phyloP scores from a whole-genome alignment of 768 basidiomycete genomes.

The Tulasnella sp. region DNA sequence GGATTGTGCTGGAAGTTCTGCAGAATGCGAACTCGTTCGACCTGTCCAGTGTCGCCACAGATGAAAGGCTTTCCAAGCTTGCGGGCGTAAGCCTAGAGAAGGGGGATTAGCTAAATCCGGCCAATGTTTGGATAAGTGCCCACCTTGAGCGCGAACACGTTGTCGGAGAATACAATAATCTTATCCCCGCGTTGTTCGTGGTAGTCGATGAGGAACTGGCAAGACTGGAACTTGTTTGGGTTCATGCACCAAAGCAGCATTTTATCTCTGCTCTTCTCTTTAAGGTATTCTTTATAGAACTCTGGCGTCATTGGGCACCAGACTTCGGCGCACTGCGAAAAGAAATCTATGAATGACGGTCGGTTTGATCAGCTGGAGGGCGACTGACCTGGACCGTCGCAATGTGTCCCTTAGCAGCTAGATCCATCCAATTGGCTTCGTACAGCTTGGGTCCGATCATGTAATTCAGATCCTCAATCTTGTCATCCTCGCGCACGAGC shows the following conservation, averaged over 20 bases:
- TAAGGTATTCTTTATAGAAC: constrained; percentile 96
- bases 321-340: constrained; percentile 91
- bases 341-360: neutral
- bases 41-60: constrained; percentile 92
- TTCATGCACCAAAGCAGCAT: constrained; percentile 99
- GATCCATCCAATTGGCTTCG: constrained; percentile 99
- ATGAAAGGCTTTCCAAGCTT: constrained; percentile 93
- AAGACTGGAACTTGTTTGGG: constrained; percentile 98
- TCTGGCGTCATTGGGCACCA: constrained; percentile 99
- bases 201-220: constrained; percentile 97
- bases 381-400: constrained; percentile 92
- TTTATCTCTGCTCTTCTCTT: constrained; percentile 88
- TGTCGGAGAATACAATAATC: constrained; percentile 99
- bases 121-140: constrained; percentile 36
- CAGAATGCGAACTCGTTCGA: constrained; percentile 93
- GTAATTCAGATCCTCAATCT: constrained; percentile 97
- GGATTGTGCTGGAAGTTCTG: constrained; percentile 96
- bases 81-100: constrained; percentile 80
- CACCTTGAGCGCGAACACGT: constrained; percentile 95
- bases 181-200: constrained; percentile 98
- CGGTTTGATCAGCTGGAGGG: neutral
- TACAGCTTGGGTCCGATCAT: constrained; percentile 99
- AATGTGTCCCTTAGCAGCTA: constrained; percentile 98
- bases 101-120: constrained; percentile 22
- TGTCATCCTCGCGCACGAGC: constrained; percentile 97